Evolutionary conservation across 371 early-diverging fungal species (phyloP), one percentile per base, ranked within the genome.

Genomic region (Mortierella sp.): DNA sequence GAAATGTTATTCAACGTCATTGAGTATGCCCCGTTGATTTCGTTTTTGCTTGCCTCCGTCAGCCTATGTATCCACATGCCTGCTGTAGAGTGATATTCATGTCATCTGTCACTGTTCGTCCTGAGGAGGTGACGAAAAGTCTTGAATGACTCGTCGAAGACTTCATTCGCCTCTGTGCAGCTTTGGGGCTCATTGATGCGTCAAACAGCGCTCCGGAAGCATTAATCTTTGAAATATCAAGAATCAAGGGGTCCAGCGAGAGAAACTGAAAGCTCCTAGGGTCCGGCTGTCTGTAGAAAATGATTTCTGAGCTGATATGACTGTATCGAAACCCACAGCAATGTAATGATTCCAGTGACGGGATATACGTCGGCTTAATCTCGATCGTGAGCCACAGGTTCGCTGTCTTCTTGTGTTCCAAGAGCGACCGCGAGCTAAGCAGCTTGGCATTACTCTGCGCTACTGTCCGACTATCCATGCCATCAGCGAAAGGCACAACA

Each of bases 271-370:
- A 80, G 37, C 83, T 75, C 27, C 83, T 79, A 9, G 89, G 86
- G 56, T 90, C 87, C 0, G 91, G 90, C 30, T 85, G 88, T 28
- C 85, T 80, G 66, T 87, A 91, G 70, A 88, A 87, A 26, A 91
- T 84, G 15, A 90, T 80, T 41, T 82, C 82, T 11, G 79, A 76
- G 55, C 82, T 80, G 44, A 82, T 58, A 47, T 76, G 57, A 48
- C 48, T 68, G 53, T 80, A 82, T 7, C 72, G 69, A 54, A 60
- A 79, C 11, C 82, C 82, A 57, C 81, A 80, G 44, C 82, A 79
- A 48, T 82, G 70, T 26, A 82, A 52, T 1, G 63, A 81, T 56
- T 69, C 65, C 11, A 82, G 55, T 8, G 72, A 70, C 6, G 80
- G 80, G 43, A 82, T 75, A 49, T 80, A 78, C 8, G 80, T 80